phyloP scores from a whole-genome alignment of 2,329 filamentous ascomycete genomes.

The Falciphora oryzae region DNA sequence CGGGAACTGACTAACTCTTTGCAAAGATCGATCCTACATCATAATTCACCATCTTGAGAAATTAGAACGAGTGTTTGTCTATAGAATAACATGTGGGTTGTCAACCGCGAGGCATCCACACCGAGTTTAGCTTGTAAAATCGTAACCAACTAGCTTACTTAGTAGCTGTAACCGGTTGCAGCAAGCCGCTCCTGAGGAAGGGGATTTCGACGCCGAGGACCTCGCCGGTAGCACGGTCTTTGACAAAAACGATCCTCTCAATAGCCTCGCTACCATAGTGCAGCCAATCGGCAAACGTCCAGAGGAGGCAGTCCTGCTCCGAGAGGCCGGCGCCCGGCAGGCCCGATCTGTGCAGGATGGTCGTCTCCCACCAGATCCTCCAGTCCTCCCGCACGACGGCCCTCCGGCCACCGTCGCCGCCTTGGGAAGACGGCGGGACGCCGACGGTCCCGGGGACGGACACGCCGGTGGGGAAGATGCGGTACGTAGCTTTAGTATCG shows the following conservation, averaged over 20 bases:
- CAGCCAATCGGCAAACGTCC: constrained; percentile 1
- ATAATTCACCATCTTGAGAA: too few relatives aligned
- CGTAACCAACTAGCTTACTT: background rate
- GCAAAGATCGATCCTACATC: too few relatives aligned
- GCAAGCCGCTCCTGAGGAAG: background rate
- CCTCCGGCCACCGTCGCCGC: background rate
- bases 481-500: background rate
- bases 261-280: constrained; percentile 1
- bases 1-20: too few relatives aligned
- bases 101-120: too few relatives aligned
- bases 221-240: background rate
- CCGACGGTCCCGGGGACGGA: background rate
- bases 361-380: background rate
- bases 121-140: too few relatives aligned
- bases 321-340: background rate
- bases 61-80: too few relatives aligned
- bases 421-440: too few relatives aligned
- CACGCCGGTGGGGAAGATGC: background rate
- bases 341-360: background rate
- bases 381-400: constrained; percentile 3
- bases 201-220: background rate
- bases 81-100: too few relatives aligned
- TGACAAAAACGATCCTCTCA: constrained; percentile 3
- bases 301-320: background rate
- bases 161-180: background rate